These are phyloP conservation scores for Aspergillus proliferans DNA, from an alignment of 2,329 filamentous ascomycete species.

Conservation along the genomic window DNA sequence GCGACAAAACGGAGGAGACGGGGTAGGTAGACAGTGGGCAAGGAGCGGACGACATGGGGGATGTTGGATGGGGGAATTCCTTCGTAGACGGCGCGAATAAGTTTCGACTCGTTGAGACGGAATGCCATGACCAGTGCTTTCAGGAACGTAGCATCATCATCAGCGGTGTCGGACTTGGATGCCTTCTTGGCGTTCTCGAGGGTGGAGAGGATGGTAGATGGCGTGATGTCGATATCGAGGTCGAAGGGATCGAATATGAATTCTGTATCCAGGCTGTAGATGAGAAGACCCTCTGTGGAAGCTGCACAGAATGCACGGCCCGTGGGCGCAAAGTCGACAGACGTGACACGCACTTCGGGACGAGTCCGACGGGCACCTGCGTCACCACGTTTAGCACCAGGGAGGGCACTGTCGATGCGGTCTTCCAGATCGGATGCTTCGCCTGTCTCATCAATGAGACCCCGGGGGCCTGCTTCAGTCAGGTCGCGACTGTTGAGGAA, in stretches of 20 bases:
- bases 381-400: constrained; percentile 82
- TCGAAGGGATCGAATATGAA: constrained; percentile 94
- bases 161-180: constrained; percentile 43
- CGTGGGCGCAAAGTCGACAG: constrained; percentile 80
- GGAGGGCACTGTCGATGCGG: constrained; percentile 69
- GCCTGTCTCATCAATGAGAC: constrained; percentile 78
- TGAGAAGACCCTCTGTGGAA: constrained; percentile 85
- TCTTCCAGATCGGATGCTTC: constrained; percentile 87
- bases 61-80: constrained; percentile 71
- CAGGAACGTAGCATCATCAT: constrained; percentile 68
- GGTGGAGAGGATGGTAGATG: constrained; percentile 72
- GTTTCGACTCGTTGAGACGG: constrained; percentile 76
- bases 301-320: constrained; percentile 90
- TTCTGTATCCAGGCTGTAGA: constrained; percentile 82
- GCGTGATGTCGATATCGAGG: constrained; percentile 88
- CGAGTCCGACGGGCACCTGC: constrained; percentile 68
- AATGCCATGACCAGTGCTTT: constrained; percentile 97
- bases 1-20: constrained; percentile 82
- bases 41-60: constrained; percentile 65
- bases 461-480: constrained; percentile 81
- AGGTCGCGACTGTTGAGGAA: constrained; percentile 89
- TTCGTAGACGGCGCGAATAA: constrained; percentile 82
- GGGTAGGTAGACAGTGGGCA: constrained; percentile 81
- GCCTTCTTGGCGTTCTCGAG: constrained; percentile 45
- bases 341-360: constrained; percentile 77